Evolutionary conservation across 1,284 basidiomycete genomes (phyloP).

Genomic region (Caloboletus inedulis): DNA sequence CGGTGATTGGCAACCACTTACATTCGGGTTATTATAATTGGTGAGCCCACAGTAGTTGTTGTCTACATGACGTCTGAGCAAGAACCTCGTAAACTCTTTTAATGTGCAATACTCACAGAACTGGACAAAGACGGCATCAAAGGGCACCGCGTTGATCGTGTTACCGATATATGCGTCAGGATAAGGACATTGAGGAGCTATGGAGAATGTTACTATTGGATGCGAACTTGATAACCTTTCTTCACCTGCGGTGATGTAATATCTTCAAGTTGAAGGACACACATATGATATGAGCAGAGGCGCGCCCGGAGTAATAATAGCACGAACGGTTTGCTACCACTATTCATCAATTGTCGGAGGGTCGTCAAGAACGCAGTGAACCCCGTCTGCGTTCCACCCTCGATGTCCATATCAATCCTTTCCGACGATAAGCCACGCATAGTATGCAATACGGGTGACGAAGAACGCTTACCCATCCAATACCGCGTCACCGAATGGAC

Average conservation of each 20-base stretch:
- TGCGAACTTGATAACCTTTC: not conserved
- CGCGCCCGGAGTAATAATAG: not conserved
- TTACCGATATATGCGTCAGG: constrained; percentile 57
- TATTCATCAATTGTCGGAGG: constrained; percentile 46
- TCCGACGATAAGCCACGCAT: not conserved
- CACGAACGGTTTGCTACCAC: constrained; percentile 49
- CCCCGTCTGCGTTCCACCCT: constrained; percentile 52
- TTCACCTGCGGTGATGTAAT: constrained; percentile 52
- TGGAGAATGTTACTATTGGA: not conserved
- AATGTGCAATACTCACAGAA: constrained; percentile 38
- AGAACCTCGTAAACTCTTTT: not conserved
- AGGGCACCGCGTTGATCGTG: constrained; percentile 52
- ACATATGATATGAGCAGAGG: constrained; percentile 7
- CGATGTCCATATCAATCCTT: constrained; percentile 66
- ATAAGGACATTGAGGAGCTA: constrained; percentile 62
- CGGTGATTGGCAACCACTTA: constrained; percentile 21
- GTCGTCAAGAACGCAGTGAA: constrained; percentile 55
- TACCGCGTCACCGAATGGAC: constrained; percentile 63
- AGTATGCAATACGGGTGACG: not conserved
- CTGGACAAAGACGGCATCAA: constrained; percentile 50
- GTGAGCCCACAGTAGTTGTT: constrained; percentile 60
- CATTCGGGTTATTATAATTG: constrained; percentile 43
- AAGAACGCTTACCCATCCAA: constrained; percentile 53
- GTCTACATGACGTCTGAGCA: constrained; percentile 28
- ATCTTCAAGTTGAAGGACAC: constrained; percentile 39